Evolutionary conservation across 2,329 filamentous ascomycete species (phyloP).

Genomic region (Penicillium sp.): DNA sequence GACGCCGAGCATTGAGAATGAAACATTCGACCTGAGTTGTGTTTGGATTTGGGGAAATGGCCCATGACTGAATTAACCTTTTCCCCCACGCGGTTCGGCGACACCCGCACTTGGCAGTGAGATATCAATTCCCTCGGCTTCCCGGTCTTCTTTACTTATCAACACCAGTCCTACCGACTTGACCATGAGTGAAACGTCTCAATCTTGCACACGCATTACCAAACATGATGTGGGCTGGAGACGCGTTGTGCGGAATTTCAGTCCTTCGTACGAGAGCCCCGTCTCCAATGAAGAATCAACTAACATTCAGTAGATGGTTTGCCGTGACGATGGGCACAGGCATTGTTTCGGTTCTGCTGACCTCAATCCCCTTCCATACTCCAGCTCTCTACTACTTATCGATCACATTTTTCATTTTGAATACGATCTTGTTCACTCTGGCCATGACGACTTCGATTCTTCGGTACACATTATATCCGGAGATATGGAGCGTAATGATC

Average conservation of each 20-base stretch:
- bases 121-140: background rate
- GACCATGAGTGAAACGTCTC: background rate
- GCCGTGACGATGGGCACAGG: constrained; percentile 68
- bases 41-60: too few species aligned
- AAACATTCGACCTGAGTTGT: too few species aligned
- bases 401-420: constrained; percentile 62
- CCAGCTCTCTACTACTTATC: constrained; percentile 61
- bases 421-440: constrained; percentile 58
- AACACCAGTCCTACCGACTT: background rate
- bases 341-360: constrained; percentile 64
- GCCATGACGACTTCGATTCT: constrained; percentile 59
- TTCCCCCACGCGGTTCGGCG: background rate
- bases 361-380: constrained; percentile 62
- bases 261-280: constrained; percentile 51
- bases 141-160: background rate
- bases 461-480: constrained; percentile 63
- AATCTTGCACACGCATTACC: background rate
- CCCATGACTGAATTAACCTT: background rate
- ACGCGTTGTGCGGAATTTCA: constrained; percentile 55
- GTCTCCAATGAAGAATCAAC: background rate
- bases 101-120: constrained; percentile 8
- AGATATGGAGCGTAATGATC: constrained; percentile 65
- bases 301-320: constrained; percentile 54
- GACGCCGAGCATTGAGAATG: too few species aligned
- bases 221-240: constrained; percentile 31